Evolutionary conservation across 805 yeast genomes (phyloP).

Genomic region (Millerozyma acaciae): DNA sequence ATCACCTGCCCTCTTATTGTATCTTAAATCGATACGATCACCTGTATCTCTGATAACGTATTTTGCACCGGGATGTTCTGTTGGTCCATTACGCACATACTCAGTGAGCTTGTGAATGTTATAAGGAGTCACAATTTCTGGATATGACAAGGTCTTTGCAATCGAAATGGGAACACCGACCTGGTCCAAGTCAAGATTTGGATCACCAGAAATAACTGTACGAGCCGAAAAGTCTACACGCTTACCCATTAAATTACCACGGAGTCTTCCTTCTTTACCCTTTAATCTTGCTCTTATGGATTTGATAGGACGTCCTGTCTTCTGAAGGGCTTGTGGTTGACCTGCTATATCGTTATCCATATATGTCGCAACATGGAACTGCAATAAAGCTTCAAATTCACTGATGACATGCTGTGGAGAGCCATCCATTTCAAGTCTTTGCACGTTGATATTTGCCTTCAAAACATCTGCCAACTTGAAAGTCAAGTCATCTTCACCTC

Average conservation of each 20-base stretch:
- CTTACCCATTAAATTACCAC: constrained; percentile 99
- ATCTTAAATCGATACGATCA: constrained; percentile 95
- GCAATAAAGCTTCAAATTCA: constrained; percentile 92
- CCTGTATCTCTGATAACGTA: constrained; percentile 98
- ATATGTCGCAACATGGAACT: constrained; percentile 97
- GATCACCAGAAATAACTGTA: constrained; percentile 99
- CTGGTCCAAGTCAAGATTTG: constrained; percentile 94
- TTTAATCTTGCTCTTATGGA: constrained; percentile 98
- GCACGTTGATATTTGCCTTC: constrained; percentile 96
- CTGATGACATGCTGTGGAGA: constrained; percentile 97
- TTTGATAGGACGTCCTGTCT: constrained; percentile 97
- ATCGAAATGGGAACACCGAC: constrained; percentile 98
- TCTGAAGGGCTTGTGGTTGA: constrained; percentile 98
- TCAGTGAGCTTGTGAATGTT: constrained; percentile 92
- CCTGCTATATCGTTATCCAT: constrained; percentile 99
- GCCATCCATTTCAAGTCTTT: constrained; percentile 95
- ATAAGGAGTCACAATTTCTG: constrained; percentile 96
- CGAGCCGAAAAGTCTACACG: constrained; percentile 99
- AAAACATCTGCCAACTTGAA: constrained; percentile 94
- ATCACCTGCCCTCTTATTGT: constrained; percentile 97
- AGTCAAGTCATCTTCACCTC: constrained; percentile 99
- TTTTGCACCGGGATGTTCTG: constrained; percentile 99
- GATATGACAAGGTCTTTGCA: constrained; percentile 92
- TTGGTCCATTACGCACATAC: constrained; percentile 95
- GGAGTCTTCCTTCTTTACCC: constrained; percentile 98